phyloP scores from a whole-genome alignment of 352 stramenopile genomes.

The Achlya hypogyna region DNA sequence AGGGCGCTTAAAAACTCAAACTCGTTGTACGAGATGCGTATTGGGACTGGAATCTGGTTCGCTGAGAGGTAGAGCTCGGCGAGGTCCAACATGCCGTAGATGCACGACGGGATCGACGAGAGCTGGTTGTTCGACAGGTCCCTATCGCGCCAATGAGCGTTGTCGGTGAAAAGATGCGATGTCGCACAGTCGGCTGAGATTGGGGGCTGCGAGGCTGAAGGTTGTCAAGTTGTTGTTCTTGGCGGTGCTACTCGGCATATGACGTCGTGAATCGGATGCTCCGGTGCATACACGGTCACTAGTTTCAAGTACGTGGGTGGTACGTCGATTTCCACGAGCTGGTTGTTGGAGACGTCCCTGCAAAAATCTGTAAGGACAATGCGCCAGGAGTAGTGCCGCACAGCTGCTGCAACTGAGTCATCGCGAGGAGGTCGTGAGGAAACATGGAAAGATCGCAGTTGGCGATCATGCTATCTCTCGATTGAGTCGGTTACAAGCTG shows the following conservation, averaged over 20 bases:
- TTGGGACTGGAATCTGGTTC: neutral
- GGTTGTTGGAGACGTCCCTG: conserved; percentile 3
- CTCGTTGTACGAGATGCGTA: neutral
- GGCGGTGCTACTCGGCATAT: neutral
- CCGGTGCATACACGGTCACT: neutral
- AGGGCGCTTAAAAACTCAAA: conserved; percentile 12
- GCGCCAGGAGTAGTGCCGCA: neutral
- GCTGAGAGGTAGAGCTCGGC: conserved; percentile 3
- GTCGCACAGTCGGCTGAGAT: neutral
- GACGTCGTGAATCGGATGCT: neutral
- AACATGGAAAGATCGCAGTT: conserved; percentile 6
- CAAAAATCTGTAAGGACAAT: neutral
- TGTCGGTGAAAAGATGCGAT: neutral
- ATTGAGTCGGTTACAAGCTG: neutral
- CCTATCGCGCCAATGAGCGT: neutral
- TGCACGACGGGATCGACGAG: neutral
- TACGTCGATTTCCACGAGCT: neutral
- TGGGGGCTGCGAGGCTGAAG: conserved; percentile 1
- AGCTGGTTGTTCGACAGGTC: conserved; percentile 3
- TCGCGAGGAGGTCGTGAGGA: neutral
- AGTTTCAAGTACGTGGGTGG: neutral
- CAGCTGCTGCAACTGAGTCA: neutral
- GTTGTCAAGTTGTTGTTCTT: conserved; percentile 10
- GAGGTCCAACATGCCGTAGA: conserved; percentile 12
- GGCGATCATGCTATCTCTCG: neutral